Evolutionary conservation across 2,329 filamentous ascomycete genomes (phyloP), one percentile per base, ranked within the genome.

Genomic region (Colletotrichum shisoi): DNA sequence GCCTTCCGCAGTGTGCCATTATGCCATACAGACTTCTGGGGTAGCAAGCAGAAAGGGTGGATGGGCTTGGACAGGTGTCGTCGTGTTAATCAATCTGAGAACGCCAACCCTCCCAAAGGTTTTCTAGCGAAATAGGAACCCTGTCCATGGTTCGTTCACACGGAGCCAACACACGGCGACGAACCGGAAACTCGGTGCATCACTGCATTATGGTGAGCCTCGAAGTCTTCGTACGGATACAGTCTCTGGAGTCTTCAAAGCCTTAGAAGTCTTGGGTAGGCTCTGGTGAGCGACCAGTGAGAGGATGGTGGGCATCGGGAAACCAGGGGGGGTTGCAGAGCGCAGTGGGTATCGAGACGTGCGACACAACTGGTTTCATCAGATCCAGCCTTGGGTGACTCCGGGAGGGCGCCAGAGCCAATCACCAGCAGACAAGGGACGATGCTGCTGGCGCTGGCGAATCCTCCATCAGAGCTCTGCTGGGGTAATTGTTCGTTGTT

Each of bases 341-440:
- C 44, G 37, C 53, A 63, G 57, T 58, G 46, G 65, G 68, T 69
- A 66, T 68, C 48, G 58, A 70, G 67, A 70, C 52, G 49, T 69
- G 68, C 68, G 68, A 70, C 68, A 51, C 66, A 37, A 59, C 66
- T 48, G 17, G 68, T 70, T 70, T 70, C 68, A 70, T 62, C 61
- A 44, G 21, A 67, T 45, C 44, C 66, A 60, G 66, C 62, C 62
- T 24, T 42, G 19, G 57, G 51, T 58, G 62, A 65, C 24, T 68
- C 44, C 60, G 44, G 54, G 39, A 31, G 19, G 19, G n/a, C 24
- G 15, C 27, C 8, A 21, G 39, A 57, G 62, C 66, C 66, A 68
- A 66, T 68, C 49, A 65, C 13, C 44, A 46, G 34, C 56, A 37
- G 56, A 67, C 39, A 52, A 49, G 51, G 57, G 8, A 34, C 49